Base-by-base conservation (phyloP, 2,329 filamentous ascomycete species). In the Colletotrichum gigasporum region DNA sequence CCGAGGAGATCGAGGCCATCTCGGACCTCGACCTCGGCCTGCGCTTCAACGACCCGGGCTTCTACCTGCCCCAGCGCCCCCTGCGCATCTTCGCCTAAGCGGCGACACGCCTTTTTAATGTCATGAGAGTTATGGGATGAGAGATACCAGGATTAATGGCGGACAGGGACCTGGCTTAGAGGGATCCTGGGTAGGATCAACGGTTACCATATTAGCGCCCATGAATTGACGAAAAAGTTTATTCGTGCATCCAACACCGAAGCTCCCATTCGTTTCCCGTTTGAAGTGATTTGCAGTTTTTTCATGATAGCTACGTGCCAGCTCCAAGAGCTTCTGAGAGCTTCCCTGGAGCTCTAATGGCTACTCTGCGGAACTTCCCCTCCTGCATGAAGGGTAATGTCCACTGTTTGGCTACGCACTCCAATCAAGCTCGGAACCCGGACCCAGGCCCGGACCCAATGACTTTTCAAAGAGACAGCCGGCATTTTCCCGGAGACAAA, bases 1-100 rank as follows among this genome's bases (percentile, higher is more conserved):
- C 82, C 62, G 76, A 78, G 1, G 89, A 91, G 69, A 75, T 91
- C 14, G 77, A 86, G 69, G 78, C 78, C 44, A 90, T 90, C 67
- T 81, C 79, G 32, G 79, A 70, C 2, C 72, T 90, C 63, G 83
- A 90, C 73, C 76, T 76, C 69, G 79, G 79, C 18, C 73, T 88
- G 71, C 81, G 87, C 60, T 90, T 90, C 76, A 90, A 90, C 74
- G 85, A 89, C 71, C 87, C 86, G 8, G 68, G 80, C 54, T 75
- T 74, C 50, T 75, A 71, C 69, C 67, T 73, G 37, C 68, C 69
- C 32, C 68, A 77, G 65, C 78, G 83, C 73, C 83, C 83, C 34
- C 75, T 84, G 55, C 82, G 83, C 53, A 86, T 86, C 70, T 87
- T 87, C 70, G 79, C 78, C 48, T 85, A 80, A 71, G 30, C n/a